phyloP scores from a whole-genome alignment of 768 basidiomycete species.

The Termitomyces sp. region DNA sequence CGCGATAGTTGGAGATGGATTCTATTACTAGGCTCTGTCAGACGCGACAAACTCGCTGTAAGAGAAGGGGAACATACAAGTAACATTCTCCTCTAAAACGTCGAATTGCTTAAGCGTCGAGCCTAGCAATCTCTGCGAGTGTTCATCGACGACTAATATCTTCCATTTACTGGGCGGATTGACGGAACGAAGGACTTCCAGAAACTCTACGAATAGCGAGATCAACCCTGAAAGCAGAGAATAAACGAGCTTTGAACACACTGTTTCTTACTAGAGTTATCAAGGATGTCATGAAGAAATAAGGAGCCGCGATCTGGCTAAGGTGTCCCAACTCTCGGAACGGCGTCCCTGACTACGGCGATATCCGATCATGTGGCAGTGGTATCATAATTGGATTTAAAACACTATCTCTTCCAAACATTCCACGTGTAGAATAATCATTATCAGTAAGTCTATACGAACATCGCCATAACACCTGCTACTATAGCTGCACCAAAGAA shows the following conservation, averaged over 20 bases:
- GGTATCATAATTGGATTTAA: not conserved
- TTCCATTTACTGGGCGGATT: constrained; percentile 91
- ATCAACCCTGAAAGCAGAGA: not conserved
- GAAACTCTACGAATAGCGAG: constrained; percentile 53
- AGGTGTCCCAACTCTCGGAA: not conserved
- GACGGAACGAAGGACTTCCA: constrained; percentile 83
- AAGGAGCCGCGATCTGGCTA: not conserved
- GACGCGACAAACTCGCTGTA: not conserved
- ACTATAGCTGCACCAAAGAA: constrained; percentile 7
- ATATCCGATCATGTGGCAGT: constrained; percentile 15
- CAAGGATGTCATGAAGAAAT: constrained; percentile 32
- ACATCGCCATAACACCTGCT: constrained; percentile 6
- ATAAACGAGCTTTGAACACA: constrained; percentile 17
- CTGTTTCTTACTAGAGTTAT: constrained; percentile 39
- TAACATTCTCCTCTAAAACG: constrained; percentile 93
- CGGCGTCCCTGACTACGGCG: constrained; percentile 10
- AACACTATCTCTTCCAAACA: constrained; percentile 6
- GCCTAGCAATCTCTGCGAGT: constrained; percentile 78
- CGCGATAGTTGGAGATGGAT: constrained; percentile 76
- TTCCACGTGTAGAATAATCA: constrained; percentile 11
- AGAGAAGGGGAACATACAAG: constrained; percentile 56
- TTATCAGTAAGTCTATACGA: constrained; percentile 11
- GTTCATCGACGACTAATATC: constrained; percentile 93
- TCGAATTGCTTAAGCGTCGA: constrained; percentile 91
- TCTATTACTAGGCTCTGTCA: constrained; percentile 71